Percentiles rank a stretch among this genome's conserved stretches.
These are phyloP conservation scores for Lachnellula hyalina DNA, from an alignment of 2,329 filamentous ascomycete species.

Conservation along the genomic window DNA sequence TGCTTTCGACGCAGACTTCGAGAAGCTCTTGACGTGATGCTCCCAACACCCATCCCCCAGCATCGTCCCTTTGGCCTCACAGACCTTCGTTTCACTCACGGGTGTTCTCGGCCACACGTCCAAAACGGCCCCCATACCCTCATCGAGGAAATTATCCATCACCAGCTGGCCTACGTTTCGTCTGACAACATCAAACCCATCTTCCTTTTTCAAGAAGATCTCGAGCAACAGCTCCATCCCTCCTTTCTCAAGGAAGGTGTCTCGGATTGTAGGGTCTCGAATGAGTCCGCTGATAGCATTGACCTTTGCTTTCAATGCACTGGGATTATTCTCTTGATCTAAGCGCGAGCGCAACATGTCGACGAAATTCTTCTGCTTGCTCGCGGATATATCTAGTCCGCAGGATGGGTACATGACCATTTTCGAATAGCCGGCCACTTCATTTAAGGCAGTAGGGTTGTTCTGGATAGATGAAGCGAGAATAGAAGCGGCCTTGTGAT, in stretches of 20 bases:
- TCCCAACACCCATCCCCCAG: constrained; percentile 54
- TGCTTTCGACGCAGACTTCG: constrained; percentile 13
- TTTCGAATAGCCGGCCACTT: constrained; percentile 45
- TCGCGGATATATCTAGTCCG: neutral
- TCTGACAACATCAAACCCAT: constrained; percentile 46
- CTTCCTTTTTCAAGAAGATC: constrained; percentile 44
- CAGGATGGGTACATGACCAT: constrained; percentile 27
- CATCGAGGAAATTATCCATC: constrained; percentile 62
- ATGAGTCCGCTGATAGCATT: constrained; percentile 52
- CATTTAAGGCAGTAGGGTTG: constrained; percentile 55
- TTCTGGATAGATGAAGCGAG: constrained; percentile 57
- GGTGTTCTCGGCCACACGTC: constrained; percentile 49
- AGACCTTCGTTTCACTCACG: constrained; percentile 35
- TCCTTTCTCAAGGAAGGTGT: constrained; percentile 48
- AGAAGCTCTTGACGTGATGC: constrained; percentile 38
- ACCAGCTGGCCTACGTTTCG: constrained; percentile 53
- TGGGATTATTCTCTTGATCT: constrained; percentile 22
- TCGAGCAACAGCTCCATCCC: constrained; percentile 52
- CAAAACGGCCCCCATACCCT: constrained; percentile 53
- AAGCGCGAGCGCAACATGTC: constrained; percentile 22
- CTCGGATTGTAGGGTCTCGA: constrained; percentile 46
- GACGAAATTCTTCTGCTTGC: constrained; percentile 16
- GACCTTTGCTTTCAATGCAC: constrained; percentile 34
- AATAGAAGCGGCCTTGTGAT: constrained; percentile 47
- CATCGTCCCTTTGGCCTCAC: constrained; percentile 30